Evolutionary conservation across 202 grass and related monocot species (phyloP), one percentile per base, ranked within the genome.

Genomic region (Schoenoplectus triqueter): DNA sequence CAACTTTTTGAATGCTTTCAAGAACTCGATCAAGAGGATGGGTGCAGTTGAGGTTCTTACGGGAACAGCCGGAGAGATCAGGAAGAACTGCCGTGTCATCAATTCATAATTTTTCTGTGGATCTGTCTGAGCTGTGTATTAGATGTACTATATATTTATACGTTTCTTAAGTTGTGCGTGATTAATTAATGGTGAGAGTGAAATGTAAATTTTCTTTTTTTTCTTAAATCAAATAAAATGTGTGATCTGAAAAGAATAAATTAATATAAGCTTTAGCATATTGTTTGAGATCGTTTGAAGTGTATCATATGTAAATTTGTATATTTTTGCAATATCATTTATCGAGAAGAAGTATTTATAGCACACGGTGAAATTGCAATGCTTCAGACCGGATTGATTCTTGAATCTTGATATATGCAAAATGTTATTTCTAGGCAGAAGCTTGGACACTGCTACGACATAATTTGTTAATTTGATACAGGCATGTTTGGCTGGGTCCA

Each of bases 21-120:
- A 71, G 76, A 87, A 91, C 77, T 83, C 94, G 18, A 67, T 94
- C 1, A 90, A 85, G 41, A 90, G 85, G 88, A 92, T 94, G 94
- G 92, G 92, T 0, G 69, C 14, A 10, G 69, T 97, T 5, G 74
- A 57, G 7, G 92, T 91, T 75, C 89, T 89, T 51, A 88, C 84
- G 0, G 92, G 87, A 6, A 41, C 21, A 1, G 39, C 42, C 0
- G 90, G 92, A 0, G 80, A 90, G 90, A 88, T 97, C 39, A 82
- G 90, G 52, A 85, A 75, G 11, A 89, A 89, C 73, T 94, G 92
- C 71, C 88, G 80, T 74, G 87, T 46, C 0, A 14, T 94, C 81
- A 97, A 92, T 70, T 81, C 62, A 0, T 82, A 62, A 82, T 13
- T 68, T 13, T 68, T 61, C 3, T 61, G 15, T 18, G 3, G 59